These are phyloP conservation scores for Pulveroboletus ravenelii DNA, from an alignment of 768 basidiomycete genomes.

Conservation along the genomic window DNA sequence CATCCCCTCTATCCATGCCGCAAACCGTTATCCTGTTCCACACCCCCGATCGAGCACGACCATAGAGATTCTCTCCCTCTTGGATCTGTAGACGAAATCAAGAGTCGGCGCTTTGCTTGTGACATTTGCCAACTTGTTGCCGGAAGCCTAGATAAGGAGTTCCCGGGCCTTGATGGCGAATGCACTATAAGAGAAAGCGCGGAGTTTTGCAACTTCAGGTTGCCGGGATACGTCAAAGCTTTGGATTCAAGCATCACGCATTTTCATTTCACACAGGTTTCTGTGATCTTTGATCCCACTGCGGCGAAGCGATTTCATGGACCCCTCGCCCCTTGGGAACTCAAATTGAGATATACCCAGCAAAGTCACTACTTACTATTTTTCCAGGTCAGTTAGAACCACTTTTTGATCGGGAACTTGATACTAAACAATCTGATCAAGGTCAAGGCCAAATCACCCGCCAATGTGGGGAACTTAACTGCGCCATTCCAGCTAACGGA, in stretches of 20 bases:
- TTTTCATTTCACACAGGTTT: constrained; percentile 12
- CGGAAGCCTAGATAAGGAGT: constrained; percentile 9
- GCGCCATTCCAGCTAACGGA: not conserved
- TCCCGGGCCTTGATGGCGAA: constrained; percentile 2
- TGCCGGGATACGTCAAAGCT: not conserved
- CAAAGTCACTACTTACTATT: not conserved
- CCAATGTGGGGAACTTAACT: not conserved
- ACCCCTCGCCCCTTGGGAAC: constrained; percentile 11
- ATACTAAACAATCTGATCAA: not conserved
- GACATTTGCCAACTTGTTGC: constrained; percentile 12
- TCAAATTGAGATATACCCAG: not conserved
- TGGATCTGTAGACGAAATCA: constrained; percentile 14
- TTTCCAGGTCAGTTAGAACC: constrained; percentile 2
- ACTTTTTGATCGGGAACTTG: not conserved
- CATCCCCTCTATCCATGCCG: constrained; percentile 4
- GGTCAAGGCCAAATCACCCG: constrained; percentile 1
- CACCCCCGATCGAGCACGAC: not conserved
- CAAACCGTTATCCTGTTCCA: not conserved
- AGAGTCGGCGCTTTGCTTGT: constrained; percentile 5
- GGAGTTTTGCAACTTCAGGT: constrained; percentile 5
- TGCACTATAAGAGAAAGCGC: not conserved
- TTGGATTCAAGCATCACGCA: constrained; percentile 6
- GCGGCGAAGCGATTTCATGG: not conserved
- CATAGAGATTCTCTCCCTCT: not conserved
- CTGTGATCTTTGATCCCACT: constrained; percentile 1